These are phyloP conservation scores for Eimeria brunetti DNA, from an alignment of 169 alveolate genomes.

Conservation along the genomic window DNA sequence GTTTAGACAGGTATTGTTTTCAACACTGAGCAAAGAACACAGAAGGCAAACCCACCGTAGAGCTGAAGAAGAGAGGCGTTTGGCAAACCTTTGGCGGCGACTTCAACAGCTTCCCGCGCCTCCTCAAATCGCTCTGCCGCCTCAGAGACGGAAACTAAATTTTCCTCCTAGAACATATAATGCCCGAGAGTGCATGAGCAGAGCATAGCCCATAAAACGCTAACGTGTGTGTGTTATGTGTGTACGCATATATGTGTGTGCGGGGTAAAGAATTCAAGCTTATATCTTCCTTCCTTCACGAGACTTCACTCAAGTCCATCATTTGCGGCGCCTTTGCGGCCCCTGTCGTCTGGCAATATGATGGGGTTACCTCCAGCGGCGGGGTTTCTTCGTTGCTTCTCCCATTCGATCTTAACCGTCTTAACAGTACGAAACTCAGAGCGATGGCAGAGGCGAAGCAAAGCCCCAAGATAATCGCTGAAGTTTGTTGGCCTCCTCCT, in stretches of 20 bases:
- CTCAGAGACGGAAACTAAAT: not conserved
- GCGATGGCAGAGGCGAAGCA: slow-evolving; percentile 10
- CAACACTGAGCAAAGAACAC: not conserved
- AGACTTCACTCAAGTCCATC: too few relatives aligned
- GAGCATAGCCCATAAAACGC: not conserved
- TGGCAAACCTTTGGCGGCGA: not conserved
- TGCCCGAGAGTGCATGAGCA: not conserved
- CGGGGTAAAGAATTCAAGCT: too few relatives aligned
- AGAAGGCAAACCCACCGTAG: not conserved
- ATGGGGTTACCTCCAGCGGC: too few relatives aligned
- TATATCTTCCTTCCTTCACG: too few relatives aligned
- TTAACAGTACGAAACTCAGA: not conserved
- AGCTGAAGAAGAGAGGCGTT: not conserved
- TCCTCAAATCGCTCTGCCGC: slow-evolving; percentile 22
- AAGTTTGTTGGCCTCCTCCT: slow-evolving; percentile 1
- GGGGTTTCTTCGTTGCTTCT: not conserved
- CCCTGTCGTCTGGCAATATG: too few relatives aligned
- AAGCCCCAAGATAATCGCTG: slow-evolving; percentile 41
- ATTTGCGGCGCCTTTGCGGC: too few relatives aligned
- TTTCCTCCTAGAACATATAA: not conserved
- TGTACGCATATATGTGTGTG: too few relatives aligned
- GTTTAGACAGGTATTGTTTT: not conserved
- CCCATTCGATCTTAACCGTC: not conserved
- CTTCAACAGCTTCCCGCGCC: slow-evolving; percentile 23
- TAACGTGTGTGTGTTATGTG: too few relatives aligned